Conservation (phyloP, 2,329 filamentous ascomycete species). For the Trichoderma brevicompactum region DNA sequence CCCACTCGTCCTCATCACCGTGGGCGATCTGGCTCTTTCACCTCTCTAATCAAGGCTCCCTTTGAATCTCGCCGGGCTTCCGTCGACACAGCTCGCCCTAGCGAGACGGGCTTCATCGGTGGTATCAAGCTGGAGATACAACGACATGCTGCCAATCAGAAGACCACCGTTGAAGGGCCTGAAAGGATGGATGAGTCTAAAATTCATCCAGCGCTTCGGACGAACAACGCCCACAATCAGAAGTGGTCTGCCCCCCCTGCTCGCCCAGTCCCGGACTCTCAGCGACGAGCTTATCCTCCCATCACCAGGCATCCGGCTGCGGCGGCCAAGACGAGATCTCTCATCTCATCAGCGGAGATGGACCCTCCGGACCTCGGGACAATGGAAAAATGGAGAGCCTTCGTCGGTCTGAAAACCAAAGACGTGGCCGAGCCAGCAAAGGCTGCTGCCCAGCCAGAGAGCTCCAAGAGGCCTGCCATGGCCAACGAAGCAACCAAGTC, state of each 20-base stretch:
- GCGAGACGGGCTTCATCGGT: conserved; percentile 47
- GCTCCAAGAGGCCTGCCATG: not conserved
- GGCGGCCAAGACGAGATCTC: conserved; percentile 37
- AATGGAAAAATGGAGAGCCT: conserved; percentile 41
- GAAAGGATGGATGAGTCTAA: conserved; percentile 36
- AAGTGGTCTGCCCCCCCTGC: conserved; percentile 38
- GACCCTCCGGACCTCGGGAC: conserved; percentile 40
- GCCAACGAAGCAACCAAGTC: not conserved
- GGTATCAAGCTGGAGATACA: conserved; percentile 49
- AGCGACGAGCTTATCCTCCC: conserved; percentile 43
- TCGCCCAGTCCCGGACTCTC: conserved; percentile 34
- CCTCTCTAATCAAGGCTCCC: conserved; percentile 42
- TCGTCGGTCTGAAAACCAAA: conserved; percentile 36
- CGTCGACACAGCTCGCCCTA: conserved; percentile 35
- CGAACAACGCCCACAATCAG: conserved; percentile 33
- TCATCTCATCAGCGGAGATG: conserved; percentile 38
- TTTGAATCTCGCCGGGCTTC: conserved; percentile 44
- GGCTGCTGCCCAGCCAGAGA: conserved; percentile 11
- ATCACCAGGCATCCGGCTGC: conserved; percentile 42
- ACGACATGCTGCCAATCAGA: conserved; percentile 42
- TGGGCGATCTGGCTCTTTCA: conserved; percentile 45
- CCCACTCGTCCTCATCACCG: conserved; percentile 37
- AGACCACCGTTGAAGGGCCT: conserved; percentile 34
- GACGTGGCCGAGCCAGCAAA: conserved; percentile 17
- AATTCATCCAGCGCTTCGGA: conserved; percentile 45